Percentiles rank a stretch among this genome's conserved stretches.
Conservation (phyloP, 2,329 filamentous ascomycete species). For the Neospermospora avenae region DNA sequence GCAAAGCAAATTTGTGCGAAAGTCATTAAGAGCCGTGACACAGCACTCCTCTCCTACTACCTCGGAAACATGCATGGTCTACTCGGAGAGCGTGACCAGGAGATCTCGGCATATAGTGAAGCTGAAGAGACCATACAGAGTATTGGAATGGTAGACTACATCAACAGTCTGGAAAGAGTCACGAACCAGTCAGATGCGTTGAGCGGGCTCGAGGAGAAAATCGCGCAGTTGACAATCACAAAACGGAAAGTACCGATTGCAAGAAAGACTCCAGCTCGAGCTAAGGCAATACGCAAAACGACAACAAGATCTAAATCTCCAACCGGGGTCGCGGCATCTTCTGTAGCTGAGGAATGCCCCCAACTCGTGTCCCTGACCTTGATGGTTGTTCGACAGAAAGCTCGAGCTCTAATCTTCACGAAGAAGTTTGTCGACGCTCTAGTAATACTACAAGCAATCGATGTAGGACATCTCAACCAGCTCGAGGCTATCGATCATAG, state of each 20-base stretch:
- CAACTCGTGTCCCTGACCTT: conserved; percentile 42
- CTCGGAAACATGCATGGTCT: conserved; percentile 51
- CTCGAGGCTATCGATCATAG: conserved; percentile 47
- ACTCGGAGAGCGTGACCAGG: conserved; percentile 45
- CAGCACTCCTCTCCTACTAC: conserved; percentile 50
- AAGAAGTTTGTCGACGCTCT: conserved; percentile 57
- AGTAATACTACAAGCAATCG: conserved; percentile 49
- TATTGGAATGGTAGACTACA: conserved; percentile 40
- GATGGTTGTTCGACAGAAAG: conserved; percentile 49
- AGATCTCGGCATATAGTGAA: conserved; percentile 46
- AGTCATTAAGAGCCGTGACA: conserved; percentile 43
- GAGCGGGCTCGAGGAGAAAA: conserved; percentile 20
- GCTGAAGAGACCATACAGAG: conserved; percentile 44
- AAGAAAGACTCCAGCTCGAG: conserved; percentile 27
- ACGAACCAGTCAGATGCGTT: conserved; percentile 14
- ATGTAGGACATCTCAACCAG: conserved; percentile 42
- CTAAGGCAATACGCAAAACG: conserved; percentile 35
- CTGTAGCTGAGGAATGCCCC: conserved; percentile 34
- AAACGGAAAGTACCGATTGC: conserved; percentile 31
- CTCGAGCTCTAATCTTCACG: conserved; percentile 43
- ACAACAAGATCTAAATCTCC: conserved; percentile 28
- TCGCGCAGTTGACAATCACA: conserved; percentile 33
- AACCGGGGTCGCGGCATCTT: conserved; percentile 19
- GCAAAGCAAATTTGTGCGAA: conserved; percentile 51
- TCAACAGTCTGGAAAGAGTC: conserved; percentile 25